Evolutionary conservation across 2,329 filamentous ascomycete genomes (phyloP).

Genomic region (Aspergillus chevalieri): DNA sequence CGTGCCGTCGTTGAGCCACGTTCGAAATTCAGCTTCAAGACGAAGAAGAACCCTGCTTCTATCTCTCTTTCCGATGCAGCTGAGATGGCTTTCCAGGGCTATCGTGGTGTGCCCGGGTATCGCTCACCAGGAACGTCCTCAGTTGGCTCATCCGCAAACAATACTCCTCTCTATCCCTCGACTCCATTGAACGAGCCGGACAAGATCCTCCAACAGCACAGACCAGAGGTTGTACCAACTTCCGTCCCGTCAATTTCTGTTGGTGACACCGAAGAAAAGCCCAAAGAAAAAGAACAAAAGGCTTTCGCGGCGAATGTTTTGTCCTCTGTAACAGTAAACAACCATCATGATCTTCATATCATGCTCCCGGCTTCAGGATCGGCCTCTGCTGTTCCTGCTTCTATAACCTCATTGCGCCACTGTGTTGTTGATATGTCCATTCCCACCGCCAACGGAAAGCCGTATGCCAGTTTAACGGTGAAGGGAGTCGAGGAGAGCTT

Average conservation of each 20-base stretch:
- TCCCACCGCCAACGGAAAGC: conserved; percentile 50
- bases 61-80: conserved; percentile 54
- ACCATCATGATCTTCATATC: conserved; percentile 65
- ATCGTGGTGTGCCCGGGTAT: conserved; percentile 39
- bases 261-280: conserved; percentile 15
- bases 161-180: conserved; percentile 31
- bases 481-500: conserved; percentile 65
- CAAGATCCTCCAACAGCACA: conserved; percentile 19
- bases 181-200: conserved; percentile 33
- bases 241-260: conserved; percentile 23
- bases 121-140: conserved; percentile 38
- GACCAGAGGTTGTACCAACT: conserved; percentile 31
- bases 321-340: conserved; percentile 57
- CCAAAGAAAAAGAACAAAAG: conserved; percentile 10
- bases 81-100: conserved; percentile 46
- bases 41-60: conserved; percentile 49
- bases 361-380: conserved; percentile 67
- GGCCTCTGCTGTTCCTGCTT: conserved; percentile 66
- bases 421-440: conserved; percentile 78
- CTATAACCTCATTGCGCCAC: conserved; percentile 60
- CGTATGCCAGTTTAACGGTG: conserved; percentile 66
- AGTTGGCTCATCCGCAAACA: conserved; percentile 30
- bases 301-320: conserved; percentile 52
- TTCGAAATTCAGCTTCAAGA: conserved; percentile 78
- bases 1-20: conserved; percentile 64